These are phyloP conservation scores for Akanthomyces dipterigenus DNA, from an alignment of 2,329 filamentous ascomycete species.

Conservation along the genomic window DNA sequence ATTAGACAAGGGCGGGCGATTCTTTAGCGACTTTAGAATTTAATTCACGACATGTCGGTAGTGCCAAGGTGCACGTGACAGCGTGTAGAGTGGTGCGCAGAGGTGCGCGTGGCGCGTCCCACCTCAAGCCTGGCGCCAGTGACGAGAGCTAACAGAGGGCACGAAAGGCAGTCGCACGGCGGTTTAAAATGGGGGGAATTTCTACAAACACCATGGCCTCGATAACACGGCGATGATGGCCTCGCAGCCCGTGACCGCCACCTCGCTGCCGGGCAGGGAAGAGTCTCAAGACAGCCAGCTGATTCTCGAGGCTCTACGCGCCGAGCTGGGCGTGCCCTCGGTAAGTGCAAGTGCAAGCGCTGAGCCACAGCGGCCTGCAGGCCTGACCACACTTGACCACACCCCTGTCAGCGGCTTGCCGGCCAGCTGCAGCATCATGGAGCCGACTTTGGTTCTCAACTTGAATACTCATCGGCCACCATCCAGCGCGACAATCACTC, in stretches of 20 bases:
- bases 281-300: slow-evolving; percentile 39
- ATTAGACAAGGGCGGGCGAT: too few species aligned
- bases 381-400: background rate
- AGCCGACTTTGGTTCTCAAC: too few species aligned
- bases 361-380: background rate
- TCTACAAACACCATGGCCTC: background rate
- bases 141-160: background rate
- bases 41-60: too few species aligned
- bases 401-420: background rate
- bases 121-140: background rate
- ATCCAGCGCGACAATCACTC: background rate
- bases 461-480: background rate
- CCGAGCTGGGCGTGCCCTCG: slow-evolving; percentile 31
- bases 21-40: too few species aligned
- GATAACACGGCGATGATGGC: background rate
- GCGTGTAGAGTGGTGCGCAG: slow-evolving; percentile 9
- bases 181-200: background rate
- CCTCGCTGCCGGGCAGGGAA: slow-evolving; percentile 8
- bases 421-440: background rate
- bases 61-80: slow-evolving; percentile 5
- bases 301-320: slow-evolving; percentile 31
- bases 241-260: background rate
- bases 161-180: background rate
- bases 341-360: slow-evolving; percentile 31
- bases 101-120: slow-evolving; percentile 7